Evolutionary conservation across 805 yeast species (phyloP), one percentile per base, ranked within the genome.

Genomic region (Ogataea paradorogensis): DNA sequence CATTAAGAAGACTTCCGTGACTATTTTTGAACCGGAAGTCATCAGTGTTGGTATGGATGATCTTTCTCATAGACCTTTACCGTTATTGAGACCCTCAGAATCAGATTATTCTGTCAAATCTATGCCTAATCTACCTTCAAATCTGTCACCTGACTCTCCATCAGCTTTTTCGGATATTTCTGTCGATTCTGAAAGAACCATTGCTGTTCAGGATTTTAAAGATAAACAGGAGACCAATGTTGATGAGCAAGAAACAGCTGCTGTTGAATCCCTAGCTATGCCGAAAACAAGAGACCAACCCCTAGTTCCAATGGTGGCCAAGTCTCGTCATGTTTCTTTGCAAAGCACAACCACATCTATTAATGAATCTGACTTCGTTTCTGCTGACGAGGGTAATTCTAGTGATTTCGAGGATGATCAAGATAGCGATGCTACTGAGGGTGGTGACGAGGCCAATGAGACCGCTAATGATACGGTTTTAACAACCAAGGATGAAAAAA

Each of bases 51-150:
- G 40, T 21, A 58, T 49, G 16, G 47, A 44, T 29, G 33, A 35
- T 4, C 33, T 41, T 3, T 35, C 33, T n/a, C 39, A 50, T 11
- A 66, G 61, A 33, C 65, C 72, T 3, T 46, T 69, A 22, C 73
- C 73, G 3, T 40, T 50, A 3, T 63, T 69, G 8, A 53, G 48
- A 6, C 65, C 61, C 7, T 69, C 73, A 15, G 46, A 47, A 2
- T 58, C 65, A 3, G 55, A 59, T 31, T 53, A 47, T 26, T 61
- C 65, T 11, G 45, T 61, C 18, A 50, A 51, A 36, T 59, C 65
- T 10, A 52, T 62, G 53, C 66, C 66, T 40, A 63, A 51, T 57
- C 52, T 52, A 49, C 61, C 45, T 47, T 25, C 42, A 9, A 34
- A 42, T 7, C 30, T 37, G 27, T 16, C 46, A 11, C 28, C 47